Base-by-base conservation (phyloP, 2,329 filamentous ascomycete genomes). In the Blastomyces emzantsi region DNA sequence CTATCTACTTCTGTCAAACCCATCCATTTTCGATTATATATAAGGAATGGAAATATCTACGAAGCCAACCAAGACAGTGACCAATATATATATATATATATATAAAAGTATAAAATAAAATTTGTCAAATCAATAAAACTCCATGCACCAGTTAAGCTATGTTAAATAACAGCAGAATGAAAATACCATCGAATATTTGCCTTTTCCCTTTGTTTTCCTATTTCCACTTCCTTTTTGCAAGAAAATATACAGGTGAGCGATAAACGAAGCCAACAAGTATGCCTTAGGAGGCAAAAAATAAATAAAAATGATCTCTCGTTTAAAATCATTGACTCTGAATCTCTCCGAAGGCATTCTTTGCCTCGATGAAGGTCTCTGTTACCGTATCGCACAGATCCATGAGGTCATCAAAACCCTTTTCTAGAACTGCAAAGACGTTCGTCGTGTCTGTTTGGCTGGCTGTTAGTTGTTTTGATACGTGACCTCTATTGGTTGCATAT, bases 381-480 rank as follows among this genome's bases (percentile, higher is more conserved):
- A 99, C 90, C 3, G 95, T 89, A 76, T 97, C 93, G 74, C 93
- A 97, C 54, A 97, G 83, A 64, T 94, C 90, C 77, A 94, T 90
- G 64, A 99, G 79, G 72, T 97, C 93, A 66, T 86, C 83, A 45
- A 99, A 82, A 0, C 93, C 94, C 78, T 97, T 97, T 70, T 94
- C 88, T 45, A 99, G 80, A 1, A 92, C 94, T 68, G 93, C 87
- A 45, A 90, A 87, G 2, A 92, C 93, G 25, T 85, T 90, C 6
- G 87, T 90, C 54, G 86, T 86, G 69, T 91, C 91, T 96, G 25
- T 30, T 33, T 60, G 33, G n/a, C 19, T n/a, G 22, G 13, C 5
- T 13, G 43, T 60, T 17, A 49, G 43, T 4, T 0, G 19, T 4
- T 2, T 9, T 30, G 6, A 9, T 30, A 25, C 7, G 3, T 36